These are phyloP conservation scores for Xerocomus potaroensis DNA, from an alignment of 768 basidiomycete species.

Conservation along the genomic window DNA sequence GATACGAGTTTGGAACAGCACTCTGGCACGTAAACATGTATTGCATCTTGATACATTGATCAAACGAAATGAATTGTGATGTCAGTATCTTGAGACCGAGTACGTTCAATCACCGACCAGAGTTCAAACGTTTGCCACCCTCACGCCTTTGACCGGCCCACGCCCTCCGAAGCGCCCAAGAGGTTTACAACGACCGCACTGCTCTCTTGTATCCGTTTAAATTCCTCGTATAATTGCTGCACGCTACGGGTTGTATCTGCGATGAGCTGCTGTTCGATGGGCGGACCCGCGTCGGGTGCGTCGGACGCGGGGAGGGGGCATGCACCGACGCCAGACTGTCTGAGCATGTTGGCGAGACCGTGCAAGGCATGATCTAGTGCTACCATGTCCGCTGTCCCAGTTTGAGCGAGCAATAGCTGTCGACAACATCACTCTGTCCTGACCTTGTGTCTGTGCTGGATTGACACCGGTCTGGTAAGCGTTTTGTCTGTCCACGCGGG, in stretches of 20 bases:
- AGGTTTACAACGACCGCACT: slow-evolving; percentile 49
- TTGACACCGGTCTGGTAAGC: slow-evolving; percentile 56
- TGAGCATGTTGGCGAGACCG: slow-evolving; percentile 44
- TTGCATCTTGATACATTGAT: neutral
- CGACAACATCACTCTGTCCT: slow-evolving; percentile 2
- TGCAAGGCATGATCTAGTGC: slow-evolving; percentile 50
- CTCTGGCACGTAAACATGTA: neutral
- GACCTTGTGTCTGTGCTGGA: slow-evolving; percentile 55
- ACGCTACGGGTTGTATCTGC: slow-evolving; percentile 39
- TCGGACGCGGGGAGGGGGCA: slow-evolving; percentile 44
- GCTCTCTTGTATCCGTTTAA: slow-evolving; percentile 53
- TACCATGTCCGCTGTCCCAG: slow-evolving; percentile 40
- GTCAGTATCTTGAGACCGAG: neutral
- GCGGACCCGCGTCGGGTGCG: slow-evolving; percentile 19
- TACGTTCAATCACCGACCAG: neutral
- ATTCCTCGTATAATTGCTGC: slow-evolving; percentile 45
- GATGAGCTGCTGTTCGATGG: slow-evolving; percentile 46
- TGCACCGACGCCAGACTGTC: slow-evolving; percentile 62
- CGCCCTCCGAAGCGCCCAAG: slow-evolving; percentile 29
- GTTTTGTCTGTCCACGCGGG: slow-evolving; percentile 47
- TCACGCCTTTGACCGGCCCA: slow-evolving; percentile 13
- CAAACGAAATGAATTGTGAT: neutral
- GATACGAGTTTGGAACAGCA: neutral
- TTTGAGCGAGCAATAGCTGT: neutral
- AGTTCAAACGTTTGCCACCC: neutral